Conservation (phyloP, 2,329 filamentous ascomycete genomes). For the Hypoxylon sp. region DNA sequence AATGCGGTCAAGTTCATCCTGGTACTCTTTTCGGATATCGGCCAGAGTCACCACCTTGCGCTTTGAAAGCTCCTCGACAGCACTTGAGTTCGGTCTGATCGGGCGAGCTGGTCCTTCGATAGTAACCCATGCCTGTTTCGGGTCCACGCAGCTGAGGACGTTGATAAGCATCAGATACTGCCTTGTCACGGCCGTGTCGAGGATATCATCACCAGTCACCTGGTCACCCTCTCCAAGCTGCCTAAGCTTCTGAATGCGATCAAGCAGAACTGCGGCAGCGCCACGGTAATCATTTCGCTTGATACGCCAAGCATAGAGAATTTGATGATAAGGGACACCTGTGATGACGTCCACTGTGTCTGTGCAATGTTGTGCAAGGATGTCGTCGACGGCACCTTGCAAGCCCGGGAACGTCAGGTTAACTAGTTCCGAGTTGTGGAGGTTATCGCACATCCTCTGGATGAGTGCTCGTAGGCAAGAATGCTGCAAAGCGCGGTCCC, state of each 20-base stretch:
- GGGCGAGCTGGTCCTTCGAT: constrained; percentile 56
- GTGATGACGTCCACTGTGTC: constrained; percentile 74
- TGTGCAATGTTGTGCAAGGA: constrained; percentile 79
- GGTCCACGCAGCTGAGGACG: constrained; percentile 85
- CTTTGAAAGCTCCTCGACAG: constrained; percentile 58
- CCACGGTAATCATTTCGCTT: constrained; percentile 88
- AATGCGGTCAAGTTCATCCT: constrained; percentile 88
- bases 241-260: constrained; percentile 73
- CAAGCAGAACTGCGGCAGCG: constrained; percentile 72
- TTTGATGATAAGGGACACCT: constrained; percentile 83
- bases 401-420: constrained; percentile 83
- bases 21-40: constrained; percentile 89
- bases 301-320: constrained; percentile 92
- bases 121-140: constrained; percentile 83
- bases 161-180: constrained; percentile 95
- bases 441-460: constrained; percentile 76
- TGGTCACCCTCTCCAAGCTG: constrained; percentile 70
- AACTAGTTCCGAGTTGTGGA: constrained; percentile 76
- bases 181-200: constrained; percentile 75
- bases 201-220: constrained; percentile 65
- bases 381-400: constrained; percentile 81
- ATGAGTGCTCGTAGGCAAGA: constrained; percentile 79
- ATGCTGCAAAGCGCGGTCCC: constrained; percentile 77
- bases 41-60: constrained; percentile 86
- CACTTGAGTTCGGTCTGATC: constrained; percentile 50